Evolutionary conservation across 2,329 filamentous ascomycete genomes (phyloP).

Genomic region (Fusarium aywerte): DNA sequence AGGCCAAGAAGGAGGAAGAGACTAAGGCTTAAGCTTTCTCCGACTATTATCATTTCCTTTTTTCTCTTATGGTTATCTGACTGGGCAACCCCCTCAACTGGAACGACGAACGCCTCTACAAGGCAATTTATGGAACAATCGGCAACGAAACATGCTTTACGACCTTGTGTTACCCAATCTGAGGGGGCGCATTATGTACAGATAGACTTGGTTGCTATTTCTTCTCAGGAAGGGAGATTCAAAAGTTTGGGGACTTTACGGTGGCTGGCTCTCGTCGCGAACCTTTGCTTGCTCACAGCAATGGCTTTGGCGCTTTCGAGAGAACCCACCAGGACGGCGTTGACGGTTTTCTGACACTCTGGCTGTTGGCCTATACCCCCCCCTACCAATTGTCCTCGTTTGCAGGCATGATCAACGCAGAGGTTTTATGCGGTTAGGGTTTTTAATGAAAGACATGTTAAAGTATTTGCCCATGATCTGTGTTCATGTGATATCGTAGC

Average conservation of each 20-base stretch:
- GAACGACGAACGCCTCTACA: conserved; percentile 41
- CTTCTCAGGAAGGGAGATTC: conserved; percentile 51
- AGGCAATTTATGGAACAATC: conserved; percentile 43
- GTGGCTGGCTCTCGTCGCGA: conserved; percentile 44
- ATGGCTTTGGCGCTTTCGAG: conserved; percentile 40
- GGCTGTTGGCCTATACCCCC: conserved; percentile 57
- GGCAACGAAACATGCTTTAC: conserved; percentile 46
- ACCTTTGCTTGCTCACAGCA: conserved; percentile 37
- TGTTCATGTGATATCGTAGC: not conserved
- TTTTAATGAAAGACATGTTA: conserved; percentile 51
- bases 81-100: conserved; percentile 44
- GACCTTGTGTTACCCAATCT: conserved; percentile 42
- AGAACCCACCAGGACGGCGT: conserved; percentile 53
- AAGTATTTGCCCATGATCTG: conserved; percentile 10
- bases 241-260: conserved; percentile 50
- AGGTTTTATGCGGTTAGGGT: conserved; percentile 51
- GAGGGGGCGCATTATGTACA: conserved; percentile 53
- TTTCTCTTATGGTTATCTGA: conserved; percentile 46
- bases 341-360: conserved; percentile 55
- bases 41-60: conserved; percentile 44
- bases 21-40: conserved; percentile 54
- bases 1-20: conserved; percentile 62
- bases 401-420: conserved; percentile 52
- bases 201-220: conserved; percentile 57
- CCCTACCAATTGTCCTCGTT: conserved; percentile 50